Evolutionary conservation across 345 rosid species (phyloP), one percentile per base, ranked within the genome.

Genomic region (Corchorus olitorius): DNA sequence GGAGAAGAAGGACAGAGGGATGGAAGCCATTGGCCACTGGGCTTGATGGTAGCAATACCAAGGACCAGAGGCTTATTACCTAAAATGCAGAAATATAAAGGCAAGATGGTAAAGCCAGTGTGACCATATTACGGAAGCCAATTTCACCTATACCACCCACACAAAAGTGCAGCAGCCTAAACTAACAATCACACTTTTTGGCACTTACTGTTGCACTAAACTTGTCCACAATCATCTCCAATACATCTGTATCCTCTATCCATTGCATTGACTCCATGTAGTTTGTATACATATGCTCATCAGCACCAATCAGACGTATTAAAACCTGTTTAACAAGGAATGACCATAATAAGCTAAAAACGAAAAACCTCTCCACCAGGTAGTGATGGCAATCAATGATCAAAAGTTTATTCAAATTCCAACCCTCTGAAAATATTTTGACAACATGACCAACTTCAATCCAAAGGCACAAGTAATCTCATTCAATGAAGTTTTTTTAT

Each of bases 181-280:
- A 49, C 43, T 49, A 16, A 33, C 45, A 69, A 27, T 17, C 8
- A 22, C 54, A 64, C 27, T 27, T 27, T 27, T 27, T 41, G 70
- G 68, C 67, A 87, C 97, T 85, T 85, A 94, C 98, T 17, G 98
- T 90, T 79, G 97, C 89, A 87, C 94, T 91, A 88, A 92, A 89
- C 85, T 91, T 94, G 83, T 90, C 92, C 43, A 88, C 89, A 81
- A 94, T 94, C 97, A 91, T 92, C 85, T 94, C 94, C 81, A 94
- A 76, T 49, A 93, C 88, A 87, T 93, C 88, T 61, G 92, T 91
- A 66, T 91, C 95, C 72, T 90, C 97, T 71, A 94, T 88, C 98
- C 98, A 93, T 81, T 85, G 91, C 89, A 94, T 89, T 77, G 88
- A 85, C 65, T 88, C 97, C 63, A 77, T 75, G 81, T 84, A 86